Conservation (phyloP, 768 basidiomycete species). For the Collybia nuda region DNA sequence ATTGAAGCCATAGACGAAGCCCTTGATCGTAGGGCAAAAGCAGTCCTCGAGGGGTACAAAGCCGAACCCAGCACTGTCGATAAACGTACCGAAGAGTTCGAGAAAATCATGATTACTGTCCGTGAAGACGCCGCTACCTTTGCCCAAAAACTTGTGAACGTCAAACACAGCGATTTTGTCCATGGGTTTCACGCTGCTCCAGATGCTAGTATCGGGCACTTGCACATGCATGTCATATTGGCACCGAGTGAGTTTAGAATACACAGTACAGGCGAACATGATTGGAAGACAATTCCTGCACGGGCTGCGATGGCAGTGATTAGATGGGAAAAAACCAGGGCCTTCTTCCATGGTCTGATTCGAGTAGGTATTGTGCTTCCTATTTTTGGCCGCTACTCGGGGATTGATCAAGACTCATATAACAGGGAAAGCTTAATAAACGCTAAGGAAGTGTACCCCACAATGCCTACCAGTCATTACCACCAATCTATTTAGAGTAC, state of each 20-base stretch:
- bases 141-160: not conserved
- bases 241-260: not conserved
- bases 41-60: not conserved
- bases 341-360: too few species aligned
- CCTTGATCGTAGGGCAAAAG: constrained; percentile 1
- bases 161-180: not conserved
- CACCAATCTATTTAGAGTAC: too few species aligned
- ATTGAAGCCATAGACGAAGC: constrained; percentile 1
- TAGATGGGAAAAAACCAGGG: not conserved
- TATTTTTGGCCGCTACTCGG: too few species aligned
- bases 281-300: constrained; percentile 13
- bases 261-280: constrained; percentile 11
- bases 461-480: too few species aligned
- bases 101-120: not conserved
- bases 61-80: not conserved
- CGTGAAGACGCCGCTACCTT: not conserved
- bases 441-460: too few species aligned
- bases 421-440: too few species aligned
- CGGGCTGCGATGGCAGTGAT: constrained; percentile 1
- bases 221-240: constrained; percentile 14
- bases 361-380: too few species aligned
- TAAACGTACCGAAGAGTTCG: constrained; percentile 1
- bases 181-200: constrained; percentile 12
- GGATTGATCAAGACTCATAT: too few species aligned
- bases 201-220: constrained; percentile 12